phyloP scores from a whole-genome alignment of 768 basidiomycete genomes.

The Kwoniella sp. region DNA sequence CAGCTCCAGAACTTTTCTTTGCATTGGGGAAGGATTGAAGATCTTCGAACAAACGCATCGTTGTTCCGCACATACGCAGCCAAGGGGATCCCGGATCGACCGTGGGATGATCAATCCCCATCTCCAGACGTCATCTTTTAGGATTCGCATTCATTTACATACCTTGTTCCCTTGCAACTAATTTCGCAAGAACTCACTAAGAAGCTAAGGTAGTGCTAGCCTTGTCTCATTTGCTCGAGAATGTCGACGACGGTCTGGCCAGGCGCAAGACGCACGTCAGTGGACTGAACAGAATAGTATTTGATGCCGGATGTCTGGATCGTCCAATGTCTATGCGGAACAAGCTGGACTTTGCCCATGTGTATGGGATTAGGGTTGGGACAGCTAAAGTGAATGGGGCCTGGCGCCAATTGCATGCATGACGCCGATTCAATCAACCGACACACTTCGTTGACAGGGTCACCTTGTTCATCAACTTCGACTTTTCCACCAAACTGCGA shows the following conservation, averaged over 20 bases:
- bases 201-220: too few species aligned
- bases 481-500: not conserved
- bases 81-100: conserved; percentile 1
- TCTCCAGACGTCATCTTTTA: not conserved
- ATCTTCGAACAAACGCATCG: not conserved
- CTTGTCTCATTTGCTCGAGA: too few species aligned
- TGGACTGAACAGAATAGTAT: too few species aligned
- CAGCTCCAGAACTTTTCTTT: not conserved
- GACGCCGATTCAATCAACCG: not conserved
- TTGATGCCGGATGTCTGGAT: conserved; percentile 1
- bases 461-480: not conserved
- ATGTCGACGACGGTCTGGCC: too few species aligned
- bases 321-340: not conserved
- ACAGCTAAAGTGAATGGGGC: not conserved
- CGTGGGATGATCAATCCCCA: conserved; percentile 1
- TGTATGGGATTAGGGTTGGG: not conserved
- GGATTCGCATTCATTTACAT: not conserved
- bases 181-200: not conserved
- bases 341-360: not conserved
- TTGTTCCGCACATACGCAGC: conserved; percentile 1
- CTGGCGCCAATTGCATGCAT: not conserved
- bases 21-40: too few species aligned
- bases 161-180: not conserved
- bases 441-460: not conserved
- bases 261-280: too few species aligned